Evolutionary conservation across 2,329 filamentous ascomycete species (phyloP).

Genomic region (Penicillium sp.): DNA sequence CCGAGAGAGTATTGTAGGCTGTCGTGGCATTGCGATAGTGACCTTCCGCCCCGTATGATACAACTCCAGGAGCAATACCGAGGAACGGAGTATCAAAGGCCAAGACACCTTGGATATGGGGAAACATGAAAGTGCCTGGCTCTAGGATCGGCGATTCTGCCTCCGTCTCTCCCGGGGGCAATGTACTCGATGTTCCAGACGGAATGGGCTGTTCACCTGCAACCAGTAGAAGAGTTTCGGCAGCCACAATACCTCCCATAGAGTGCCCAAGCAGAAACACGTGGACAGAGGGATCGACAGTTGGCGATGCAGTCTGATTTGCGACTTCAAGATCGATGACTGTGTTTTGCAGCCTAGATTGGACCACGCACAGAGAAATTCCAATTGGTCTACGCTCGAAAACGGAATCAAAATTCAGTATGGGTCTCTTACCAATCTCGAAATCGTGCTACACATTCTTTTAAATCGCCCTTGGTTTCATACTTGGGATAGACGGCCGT

Average conservation of each 20-base stretch:
- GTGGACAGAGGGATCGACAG: conserved; percentile 76
- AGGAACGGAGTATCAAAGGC: conserved; percentile 89
- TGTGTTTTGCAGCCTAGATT: conserved; percentile 70
- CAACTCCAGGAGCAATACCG: conserved; percentile 46
- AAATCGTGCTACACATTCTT: conserved; percentile 41
- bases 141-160: conserved; percentile 19
- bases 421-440: conserved; percentile 40
- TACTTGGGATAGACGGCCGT: conserved; percentile 45
- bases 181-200: conserved; percentile 24
- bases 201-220: conserved; percentile 56
- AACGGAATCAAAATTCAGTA: neutral
- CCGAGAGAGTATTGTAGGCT: conserved; percentile 63
- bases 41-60: conserved; percentile 62
- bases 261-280: conserved; percentile 80
- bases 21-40: conserved; percentile 71
- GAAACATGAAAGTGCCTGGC: conserved; percentile 67
- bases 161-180: conserved; percentile 7
- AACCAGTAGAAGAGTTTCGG: conserved; percentile 75
- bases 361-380: neutral
- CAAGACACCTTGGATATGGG: conserved; percentile 81
- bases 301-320: conserved; percentile 72
- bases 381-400: neutral
- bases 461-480: conserved; percentile 45
- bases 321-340: conserved; percentile 92
- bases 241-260: conserved; percentile 91